phyloP scores from a whole-genome alignment of 176 grass and related monocot genomes.

The Aegilops bicornis region DNA sequence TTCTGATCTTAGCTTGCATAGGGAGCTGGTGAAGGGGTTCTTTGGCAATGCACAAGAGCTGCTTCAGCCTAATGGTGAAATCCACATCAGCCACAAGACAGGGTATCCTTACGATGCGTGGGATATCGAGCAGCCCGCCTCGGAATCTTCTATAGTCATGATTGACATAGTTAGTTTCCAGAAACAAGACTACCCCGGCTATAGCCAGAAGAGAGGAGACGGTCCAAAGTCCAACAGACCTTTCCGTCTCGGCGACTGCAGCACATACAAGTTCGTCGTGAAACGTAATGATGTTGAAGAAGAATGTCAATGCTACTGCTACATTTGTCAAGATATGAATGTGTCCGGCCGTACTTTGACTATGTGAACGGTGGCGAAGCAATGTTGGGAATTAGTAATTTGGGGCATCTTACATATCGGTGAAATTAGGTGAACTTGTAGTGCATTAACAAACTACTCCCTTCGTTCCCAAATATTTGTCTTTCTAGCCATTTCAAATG shows the following conservation, averaged over 20 bases:
- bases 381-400: not conserved
- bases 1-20: conserved; percentile 41
- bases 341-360: not conserved
- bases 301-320: not conserved
- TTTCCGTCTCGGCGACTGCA: not conserved
- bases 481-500: too few species aligned
- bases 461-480: too few species aligned
- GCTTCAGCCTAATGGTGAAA: conserved; percentile 41
- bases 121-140: conserved; percentile 44
- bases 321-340: not conserved
- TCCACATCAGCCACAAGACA: conserved; percentile 53
- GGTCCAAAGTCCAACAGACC: conserved; percentile 4
- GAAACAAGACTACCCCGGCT: conserved; percentile 51
- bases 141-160: conserved; percentile 27
- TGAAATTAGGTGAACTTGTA: not conserved
- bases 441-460: not conserved
- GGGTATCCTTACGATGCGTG: conserved; percentile 25
- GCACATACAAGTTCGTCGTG: not conserved
- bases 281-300: not conserved
- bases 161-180: conserved; percentile 28
- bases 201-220: conserved; percentile 57
- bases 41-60: conserved; percentile 45
- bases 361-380: not conserved
- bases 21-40: conserved; percentile 34
- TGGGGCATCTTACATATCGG: not conserved